phyloP scores from a whole-genome alignment of 108 stramenopile genomes.

The Cyclotella cryptica region DNA sequence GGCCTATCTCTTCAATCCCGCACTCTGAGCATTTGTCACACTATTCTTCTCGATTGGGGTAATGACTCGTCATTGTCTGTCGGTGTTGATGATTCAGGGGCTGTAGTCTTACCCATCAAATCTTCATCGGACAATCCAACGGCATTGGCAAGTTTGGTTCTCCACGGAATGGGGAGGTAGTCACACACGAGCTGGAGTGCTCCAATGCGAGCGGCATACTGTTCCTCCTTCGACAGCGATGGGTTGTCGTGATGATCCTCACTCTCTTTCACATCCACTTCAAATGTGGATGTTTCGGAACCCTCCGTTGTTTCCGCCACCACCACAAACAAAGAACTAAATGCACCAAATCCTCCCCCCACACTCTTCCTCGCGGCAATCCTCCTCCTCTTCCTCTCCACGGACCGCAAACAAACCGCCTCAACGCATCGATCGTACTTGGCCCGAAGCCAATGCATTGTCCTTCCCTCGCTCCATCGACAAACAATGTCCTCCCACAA shows the following conservation, averaged over 20 bases:
- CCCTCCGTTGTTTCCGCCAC: conserved; percentile 31
- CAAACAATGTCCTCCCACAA: conserved; percentile 64
- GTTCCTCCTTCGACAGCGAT: conserved; percentile 33
- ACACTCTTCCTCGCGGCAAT: neutral
- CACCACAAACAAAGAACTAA: conserved; percentile 46
- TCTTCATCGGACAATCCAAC: conserved; percentile 36
- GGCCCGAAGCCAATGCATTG: conserved; percentile 60
- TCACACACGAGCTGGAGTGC: conserved; percentile 69
- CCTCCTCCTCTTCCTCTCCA: conserved; percentile 16
- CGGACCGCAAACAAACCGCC: conserved; percentile 37
- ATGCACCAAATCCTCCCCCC: conserved; percentile 42
- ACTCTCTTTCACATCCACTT: no score
- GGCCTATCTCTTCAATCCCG: conserved; percentile 65
- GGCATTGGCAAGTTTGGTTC: conserved; percentile 45
- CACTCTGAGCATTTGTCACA: conserved; percentile 46
- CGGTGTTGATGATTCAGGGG: neutral
- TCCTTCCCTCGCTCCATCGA: conserved; percentile 54
- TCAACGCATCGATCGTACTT: conserved; percentile 57
- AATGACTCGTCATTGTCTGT: conserved; percentile 13
- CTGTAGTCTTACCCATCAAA: conserved; percentile 41
- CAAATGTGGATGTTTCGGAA: no score
- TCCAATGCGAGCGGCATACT: conserved; percentile 6
- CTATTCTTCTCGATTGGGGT: conserved; percentile 34
- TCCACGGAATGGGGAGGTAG: conserved; percentile 64
- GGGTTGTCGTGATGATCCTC: no score